phyloP scores from a whole-genome alignment of 129 eudicot species.

The Saussurea involucrata region DNA sequence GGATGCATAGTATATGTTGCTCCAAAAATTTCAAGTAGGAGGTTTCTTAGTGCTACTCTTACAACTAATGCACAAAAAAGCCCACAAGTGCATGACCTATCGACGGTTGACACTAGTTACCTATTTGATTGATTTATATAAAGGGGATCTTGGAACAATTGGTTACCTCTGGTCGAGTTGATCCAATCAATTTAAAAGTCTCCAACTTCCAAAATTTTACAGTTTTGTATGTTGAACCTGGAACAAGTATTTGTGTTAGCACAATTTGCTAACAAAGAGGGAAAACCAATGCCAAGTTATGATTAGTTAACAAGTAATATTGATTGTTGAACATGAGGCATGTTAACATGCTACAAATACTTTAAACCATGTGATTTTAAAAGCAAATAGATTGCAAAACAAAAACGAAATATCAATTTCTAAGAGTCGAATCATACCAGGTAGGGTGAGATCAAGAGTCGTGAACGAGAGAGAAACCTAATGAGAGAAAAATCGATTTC shows the following conservation, averaged over 20 bases:
- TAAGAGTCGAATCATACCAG: too few species aligned
- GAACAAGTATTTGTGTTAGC: conserved; percentile 15
- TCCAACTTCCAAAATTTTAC: conserved; percentile 95
- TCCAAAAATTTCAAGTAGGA: not conserved
- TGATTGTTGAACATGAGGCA: not conserved
- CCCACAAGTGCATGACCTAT: too few species aligned
- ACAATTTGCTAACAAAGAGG: not conserved
- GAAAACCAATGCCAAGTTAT: not conserved
- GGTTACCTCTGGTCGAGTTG: conserved; percentile 93
- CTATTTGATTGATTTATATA: not conserved
- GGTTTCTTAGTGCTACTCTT: too few species aligned
- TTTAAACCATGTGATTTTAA: not conserved
- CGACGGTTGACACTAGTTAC: too few species aligned
- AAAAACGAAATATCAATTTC: too few species aligned
- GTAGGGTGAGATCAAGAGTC: too few species aligned
- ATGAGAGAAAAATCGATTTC: too few species aligned
- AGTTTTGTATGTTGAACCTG: conserved; percentile 97
- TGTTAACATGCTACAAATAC: not conserved
- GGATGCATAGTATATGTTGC: not conserved
- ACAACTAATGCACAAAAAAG: too few species aligned
- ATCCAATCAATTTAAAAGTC: conserved; percentile 97
- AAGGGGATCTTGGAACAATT: not conserved
- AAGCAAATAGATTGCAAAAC: too few species aligned
- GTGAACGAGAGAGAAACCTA: too few species aligned
- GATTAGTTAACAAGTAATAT: not conserved